Percentiles rank a stretch among this genome's conserved stretches.
Evolutionary conservation across 1,139 yeast species (phyloP).

Genomic region (Komagataea norvegica): DNA sequence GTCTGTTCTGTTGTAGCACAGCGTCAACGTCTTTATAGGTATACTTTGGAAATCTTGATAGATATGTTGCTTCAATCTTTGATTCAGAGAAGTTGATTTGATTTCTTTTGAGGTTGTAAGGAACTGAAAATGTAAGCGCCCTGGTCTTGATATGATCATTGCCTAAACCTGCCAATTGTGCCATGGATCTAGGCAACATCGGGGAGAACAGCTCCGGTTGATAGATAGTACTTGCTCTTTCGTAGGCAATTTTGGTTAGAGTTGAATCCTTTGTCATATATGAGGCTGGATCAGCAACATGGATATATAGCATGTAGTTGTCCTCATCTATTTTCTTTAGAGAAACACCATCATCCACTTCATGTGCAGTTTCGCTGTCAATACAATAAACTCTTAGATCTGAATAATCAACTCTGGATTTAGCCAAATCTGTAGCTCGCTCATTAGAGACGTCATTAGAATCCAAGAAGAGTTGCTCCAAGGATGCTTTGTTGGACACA

Average conservation of each 20-base stretch:
- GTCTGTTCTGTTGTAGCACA: constrained; percentile 27
- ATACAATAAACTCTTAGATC: constrained; percentile 71
- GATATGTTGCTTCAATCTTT: constrained; percentile 35
- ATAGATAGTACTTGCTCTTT: constrained; percentile 65
- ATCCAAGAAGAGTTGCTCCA: constrained; percentile 41
- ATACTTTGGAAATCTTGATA: constrained; percentile 41
- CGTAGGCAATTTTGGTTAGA: constrained; percentile 55
- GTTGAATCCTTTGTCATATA: constrained; percentile 43
- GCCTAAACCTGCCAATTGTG: constrained; percentile 57
- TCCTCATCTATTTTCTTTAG: constrained; percentile 37
- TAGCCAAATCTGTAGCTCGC: constrained; percentile 34
- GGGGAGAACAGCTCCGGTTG: constrained; percentile 62
- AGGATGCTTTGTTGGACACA: constrained; percentile 36
- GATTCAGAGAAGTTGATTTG: constrained; percentile 29
- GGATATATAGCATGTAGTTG: constrained; percentile 51
- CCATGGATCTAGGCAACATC: constrained; percentile 65
- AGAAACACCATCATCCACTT: constrained; percentile 91
- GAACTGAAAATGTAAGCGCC: constrained; percentile 43
- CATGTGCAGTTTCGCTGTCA: constrained; percentile 77
- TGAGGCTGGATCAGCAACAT: constrained; percentile 87
- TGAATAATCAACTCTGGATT: constrained; percentile 34
- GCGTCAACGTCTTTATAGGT: constrained; percentile 49
- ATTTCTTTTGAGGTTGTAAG: constrained; percentile 31
- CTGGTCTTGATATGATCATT: constrained; percentile 40
- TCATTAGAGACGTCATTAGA: constrained; percentile 22